phyloP scores from a whole-genome alignment of 2,329 filamentous ascomycete species.

The Diaporthe destruens region DNA sequence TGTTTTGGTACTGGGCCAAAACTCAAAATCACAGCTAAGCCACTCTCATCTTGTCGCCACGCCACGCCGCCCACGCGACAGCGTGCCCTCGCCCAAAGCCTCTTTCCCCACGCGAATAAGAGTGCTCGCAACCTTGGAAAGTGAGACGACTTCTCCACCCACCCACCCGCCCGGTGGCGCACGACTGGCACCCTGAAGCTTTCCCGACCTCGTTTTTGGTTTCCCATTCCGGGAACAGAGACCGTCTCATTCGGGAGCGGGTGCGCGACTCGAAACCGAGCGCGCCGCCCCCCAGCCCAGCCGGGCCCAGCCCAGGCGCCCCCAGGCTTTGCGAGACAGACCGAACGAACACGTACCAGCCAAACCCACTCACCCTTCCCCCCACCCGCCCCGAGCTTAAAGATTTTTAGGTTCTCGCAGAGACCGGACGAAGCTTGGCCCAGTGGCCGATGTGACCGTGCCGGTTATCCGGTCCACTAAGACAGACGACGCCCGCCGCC shows the following conservation, averaged over 20 bases:
- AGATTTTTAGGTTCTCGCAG: not conserved
- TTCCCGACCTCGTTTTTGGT: not conserved
- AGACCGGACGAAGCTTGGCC: conserved; percentile 30
- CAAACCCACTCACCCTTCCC: too few relatives aligned
- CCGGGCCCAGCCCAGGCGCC: too few relatives aligned
- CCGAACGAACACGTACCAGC: not conserved
- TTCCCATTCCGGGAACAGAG: not conserved
- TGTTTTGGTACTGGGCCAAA: conserved; percentile 9
- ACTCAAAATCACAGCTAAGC: conserved; percentile 5
- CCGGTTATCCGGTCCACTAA: conserved; percentile 2
- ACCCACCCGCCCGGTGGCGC: not conserved
- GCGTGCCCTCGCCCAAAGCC: not conserved
- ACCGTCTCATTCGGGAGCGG: conserved; percentile 29
- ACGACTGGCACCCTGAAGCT: conserved; percentile 15
- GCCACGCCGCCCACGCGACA: not conserved
- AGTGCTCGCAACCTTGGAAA: not conserved
- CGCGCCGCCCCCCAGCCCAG: not conserved
- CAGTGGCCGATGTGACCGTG: conserved; percentile 8
- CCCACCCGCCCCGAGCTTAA: conserved; percentile 11
- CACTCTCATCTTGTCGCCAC: not conserved
- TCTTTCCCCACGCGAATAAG: not conserved
- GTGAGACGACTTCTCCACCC: not conserved
- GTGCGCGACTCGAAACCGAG: not conserved
- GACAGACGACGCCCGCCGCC: not conserved
- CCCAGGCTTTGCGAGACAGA: not conserved